A percentile compares a stretch with the other conserved stretches of the same genome.
These are phyloP conservation scores for Aegilops longissima DNA, from an alignment of 176 grass and related monocot species.

Conservation along the genomic window DNA sequence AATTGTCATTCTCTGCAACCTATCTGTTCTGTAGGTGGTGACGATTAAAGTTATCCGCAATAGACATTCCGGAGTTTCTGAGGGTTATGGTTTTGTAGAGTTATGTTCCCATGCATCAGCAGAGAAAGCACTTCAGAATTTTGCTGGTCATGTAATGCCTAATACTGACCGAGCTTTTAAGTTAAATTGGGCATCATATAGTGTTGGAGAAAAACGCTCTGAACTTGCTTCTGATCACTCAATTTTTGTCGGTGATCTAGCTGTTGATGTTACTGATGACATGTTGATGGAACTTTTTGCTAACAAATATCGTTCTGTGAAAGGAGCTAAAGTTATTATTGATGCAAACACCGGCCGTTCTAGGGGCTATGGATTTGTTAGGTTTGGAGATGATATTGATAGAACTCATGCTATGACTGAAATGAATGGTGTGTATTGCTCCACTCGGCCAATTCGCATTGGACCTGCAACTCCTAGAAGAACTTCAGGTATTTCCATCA, in stretches of 20 bases:
- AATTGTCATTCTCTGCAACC: slow-evolving; percentile 1
- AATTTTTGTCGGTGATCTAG: slow-evolving; percentile 75
- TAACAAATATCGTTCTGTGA: slow-evolving; percentile 62
- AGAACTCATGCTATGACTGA: slow-evolving; percentile 57
- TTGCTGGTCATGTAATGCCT: slow-evolving; percentile 73
- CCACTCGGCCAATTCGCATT: slow-evolving; percentile 56
- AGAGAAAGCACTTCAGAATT: slow-evolving; percentile 60
- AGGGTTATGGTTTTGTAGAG: slow-evolving; percentile 74
- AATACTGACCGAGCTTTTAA: slow-evolving; percentile 65
- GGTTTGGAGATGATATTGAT: slow-evolving; percentile 65
- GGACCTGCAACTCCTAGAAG: slow-evolving; percentile 70
- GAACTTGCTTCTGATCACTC: slow-evolving; percentile 67
- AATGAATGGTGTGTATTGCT: slow-evolving; percentile 72
- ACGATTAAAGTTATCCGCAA: slow-evolving; percentile 71
- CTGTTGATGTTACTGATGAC: slow-evolving; percentile 62
- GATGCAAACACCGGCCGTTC: slow-evolving; percentile 67
- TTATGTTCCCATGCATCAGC: slow-evolving; percentile 55
- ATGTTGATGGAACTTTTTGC: slow-evolving; percentile 59
- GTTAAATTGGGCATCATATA: slow-evolving; percentile 76
- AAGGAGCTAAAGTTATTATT: slow-evolving; percentile 76
- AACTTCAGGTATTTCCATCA: slow-evolving; percentile 45
- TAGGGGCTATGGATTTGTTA: slow-evolving; percentile 69
- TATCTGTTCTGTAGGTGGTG: slow-evolving; percentile 57
- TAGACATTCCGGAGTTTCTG: slow-evolving; percentile 55
- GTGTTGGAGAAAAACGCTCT: slow-evolving; percentile 58